These are phyloP conservation scores for Podospora pseudocomata DNA, from an alignment of 495 filamentous ascomycete genomes.

Conservation along the genomic window DNA sequence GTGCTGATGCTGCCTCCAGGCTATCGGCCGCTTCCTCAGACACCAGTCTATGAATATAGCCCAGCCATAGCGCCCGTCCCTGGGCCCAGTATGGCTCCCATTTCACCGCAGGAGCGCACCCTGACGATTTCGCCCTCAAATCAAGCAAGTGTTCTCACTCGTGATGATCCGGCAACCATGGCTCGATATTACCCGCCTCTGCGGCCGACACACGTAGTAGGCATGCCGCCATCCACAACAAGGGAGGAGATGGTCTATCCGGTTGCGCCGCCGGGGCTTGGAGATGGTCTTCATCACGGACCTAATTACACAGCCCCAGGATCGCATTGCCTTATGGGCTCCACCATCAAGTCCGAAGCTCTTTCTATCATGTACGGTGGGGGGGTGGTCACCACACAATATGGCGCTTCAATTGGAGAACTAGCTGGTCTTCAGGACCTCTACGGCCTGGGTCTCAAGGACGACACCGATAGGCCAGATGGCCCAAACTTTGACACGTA, in stretches of 20 bases:
- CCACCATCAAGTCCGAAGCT: constrained; percentile 3
- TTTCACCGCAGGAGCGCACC: neutral
- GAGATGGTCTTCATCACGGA: neutral
- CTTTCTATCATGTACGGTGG: neutral
- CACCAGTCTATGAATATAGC: constrained; percentile 35
- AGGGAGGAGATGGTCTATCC: constrained; percentile 48
- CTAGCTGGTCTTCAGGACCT: neutral
- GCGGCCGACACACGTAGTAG: constrained; percentile 36
- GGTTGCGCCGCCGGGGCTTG: constrained; percentile 11
- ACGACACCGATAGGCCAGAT: neutral
- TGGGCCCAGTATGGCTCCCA: neutral
- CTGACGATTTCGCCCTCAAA: constrained; percentile 11
- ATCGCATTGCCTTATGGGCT: neutral
- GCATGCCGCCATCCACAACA: constrained; percentile 36
- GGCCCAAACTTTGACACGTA: constrained; percentile 13
- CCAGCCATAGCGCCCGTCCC: constrained; percentile 22
- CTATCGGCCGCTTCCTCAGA: constrained; percentile 33
- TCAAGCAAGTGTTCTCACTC: constrained; percentile 28
- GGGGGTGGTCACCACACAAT: neutral
- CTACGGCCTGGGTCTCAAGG: neutral
- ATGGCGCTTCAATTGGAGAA: neutral
- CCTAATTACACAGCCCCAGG: neutral
- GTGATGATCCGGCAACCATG: constrained; percentile 30
- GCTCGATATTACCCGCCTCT: constrained; percentile 39
- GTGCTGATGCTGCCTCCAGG: constrained; percentile 21